Evolutionary conservation across 2,329 filamentous ascomycete genomes (phyloP).

Genomic region (Colletotrichum orbiculare): DNA sequence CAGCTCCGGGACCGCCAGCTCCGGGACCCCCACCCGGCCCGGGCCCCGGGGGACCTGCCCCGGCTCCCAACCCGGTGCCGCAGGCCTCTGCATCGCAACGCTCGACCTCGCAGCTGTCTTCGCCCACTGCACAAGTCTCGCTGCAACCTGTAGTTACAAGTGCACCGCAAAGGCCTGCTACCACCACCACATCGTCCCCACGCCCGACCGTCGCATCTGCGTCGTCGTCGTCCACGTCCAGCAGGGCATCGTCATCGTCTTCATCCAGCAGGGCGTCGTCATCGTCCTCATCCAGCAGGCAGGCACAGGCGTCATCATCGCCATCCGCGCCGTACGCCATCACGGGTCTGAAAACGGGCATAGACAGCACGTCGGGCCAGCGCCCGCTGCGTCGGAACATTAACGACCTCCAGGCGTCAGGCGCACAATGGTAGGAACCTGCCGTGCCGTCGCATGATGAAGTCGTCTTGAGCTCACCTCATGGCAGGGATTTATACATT

Average conservation of each 20-base stretch:
- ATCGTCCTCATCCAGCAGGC: neutral
- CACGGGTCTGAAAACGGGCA: conserved; percentile 14
- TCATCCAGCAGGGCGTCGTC: too few species aligned
- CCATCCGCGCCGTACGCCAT: conserved; percentile 9
- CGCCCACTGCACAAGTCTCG: neutral
- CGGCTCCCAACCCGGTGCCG: neutral
- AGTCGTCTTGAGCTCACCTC: neutral
- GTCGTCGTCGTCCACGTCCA: neutral
- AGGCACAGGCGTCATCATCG: conserved; percentile 12
- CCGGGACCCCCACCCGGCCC: neutral
- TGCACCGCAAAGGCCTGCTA: conserved; percentile 3
- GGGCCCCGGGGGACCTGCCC: neutral
- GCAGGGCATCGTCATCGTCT: too few species aligned
- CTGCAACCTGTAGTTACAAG: neutral
- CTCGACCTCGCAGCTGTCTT: neutral
- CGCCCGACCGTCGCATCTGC: neutral
- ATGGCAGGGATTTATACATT: conserved; percentile 61
- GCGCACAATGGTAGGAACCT: conserved; percentile 16
- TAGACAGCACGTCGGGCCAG: conserved; percentile 16
- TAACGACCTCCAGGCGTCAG: conserved; percentile 5
- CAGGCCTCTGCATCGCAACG: neutral
- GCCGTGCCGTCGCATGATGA: neutral
- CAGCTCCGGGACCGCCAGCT: neutral
- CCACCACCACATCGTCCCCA: neutral
- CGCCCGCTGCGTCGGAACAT: conserved; percentile 14